Evolutionary conservation across 1,284 basidiomycete genomes (phyloP), one percentile per base, ranked within the genome.

Genomic region (Trichosporon asahii): DNA sequence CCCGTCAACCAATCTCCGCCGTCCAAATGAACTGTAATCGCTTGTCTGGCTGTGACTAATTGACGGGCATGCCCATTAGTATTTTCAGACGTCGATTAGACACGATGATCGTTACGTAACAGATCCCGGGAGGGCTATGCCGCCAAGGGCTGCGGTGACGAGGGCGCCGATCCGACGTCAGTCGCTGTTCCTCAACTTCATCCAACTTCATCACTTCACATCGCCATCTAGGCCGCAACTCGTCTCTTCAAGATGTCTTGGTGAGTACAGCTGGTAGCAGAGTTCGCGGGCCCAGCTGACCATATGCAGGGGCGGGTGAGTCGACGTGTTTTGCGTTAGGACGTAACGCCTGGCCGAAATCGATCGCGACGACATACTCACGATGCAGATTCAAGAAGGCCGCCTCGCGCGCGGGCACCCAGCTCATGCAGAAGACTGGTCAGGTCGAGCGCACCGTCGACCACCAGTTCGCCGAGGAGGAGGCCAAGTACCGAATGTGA

Each of bases 371-470:
- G 25, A 14, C 44, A 53, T 53, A 31, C 69, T 70, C n/a, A 70
- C 53, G 3, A 25, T 40, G 37, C 77, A 94, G 95, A 75, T 91
- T 97, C 86, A 96, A 97, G 87, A 98, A 98, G 86, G 90, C 93
- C 33, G 88, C 97, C 71, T 94, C 94, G 83, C 88, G 95, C 72
- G 93, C 94, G 65, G 94, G 94, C 66, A 98, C 95, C 27, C 94
- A 94, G 77, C 88, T 96, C 78, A 88, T 95, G 84, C 94, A 96
- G 86, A 96, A 96, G 89, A 98, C 95, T 1, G 95, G 95, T 71
- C 95, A 98, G 84, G 92, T 99, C 70, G 96, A 99, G 81, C 88
- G 94, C 35, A 99, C 96, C 0, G 88, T 98, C 31, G 96, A 99
- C 84, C 86, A 91, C 69, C 95, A 98, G 80, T 99, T 98, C 81